These are phyloP conservation scores for Aegilops umbellulata DNA, from an alignment of 176 grass and related monocot genomes.

Conservation along the genomic window DNA sequence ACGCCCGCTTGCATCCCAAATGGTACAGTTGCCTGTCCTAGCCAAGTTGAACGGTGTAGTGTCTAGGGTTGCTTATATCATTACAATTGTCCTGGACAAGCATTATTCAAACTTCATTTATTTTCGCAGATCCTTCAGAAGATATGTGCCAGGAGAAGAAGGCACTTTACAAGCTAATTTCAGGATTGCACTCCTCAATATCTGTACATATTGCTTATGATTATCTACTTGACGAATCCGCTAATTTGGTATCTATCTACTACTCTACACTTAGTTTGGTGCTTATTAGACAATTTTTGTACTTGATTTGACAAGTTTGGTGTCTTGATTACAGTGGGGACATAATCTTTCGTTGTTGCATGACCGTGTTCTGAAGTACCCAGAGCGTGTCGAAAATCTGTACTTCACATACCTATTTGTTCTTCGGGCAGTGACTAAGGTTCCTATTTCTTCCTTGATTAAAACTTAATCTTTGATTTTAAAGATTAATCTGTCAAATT, in stretches of 20 bases:
- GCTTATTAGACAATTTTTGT: slow-evolving; percentile 7
- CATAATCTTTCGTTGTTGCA: slow-evolving; percentile 78
- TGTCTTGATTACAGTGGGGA: slow-evolving; percentile 68
- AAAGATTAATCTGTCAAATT: neutral
- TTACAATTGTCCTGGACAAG: slow-evolving; percentile 1
- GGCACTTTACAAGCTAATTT: slow-evolving; percentile 90
- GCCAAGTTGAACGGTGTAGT: slow-evolving; percentile 1
- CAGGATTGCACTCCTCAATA: slow-evolving; percentile 95
- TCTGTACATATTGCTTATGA: slow-evolving; percentile 97
- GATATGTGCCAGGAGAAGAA: slow-evolving; percentile 90
- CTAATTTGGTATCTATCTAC: slow-evolving; percentile 51
- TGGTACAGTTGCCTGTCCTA: neutral
- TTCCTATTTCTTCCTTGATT: slow-evolving; percentile 30
- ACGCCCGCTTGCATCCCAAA: too few species aligned
- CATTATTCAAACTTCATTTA: neutral
- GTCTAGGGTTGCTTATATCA: neutral
- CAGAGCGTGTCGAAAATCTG: slow-evolving; percentile 79
- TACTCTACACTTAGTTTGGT: neutral
- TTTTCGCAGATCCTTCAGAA: slow-evolving; percentile 79
- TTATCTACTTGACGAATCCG: slow-evolving; percentile 65
- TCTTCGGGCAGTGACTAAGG: slow-evolving; percentile 96
- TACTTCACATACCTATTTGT: slow-evolving; percentile 96
- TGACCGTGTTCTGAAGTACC: slow-evolving; percentile 81
- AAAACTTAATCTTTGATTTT: neutral
- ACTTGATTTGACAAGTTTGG: slow-evolving; percentile 17